Conservation (phyloP, 495 filamentous ascomycete genomes). For the Neurospora sp. region DNA sequence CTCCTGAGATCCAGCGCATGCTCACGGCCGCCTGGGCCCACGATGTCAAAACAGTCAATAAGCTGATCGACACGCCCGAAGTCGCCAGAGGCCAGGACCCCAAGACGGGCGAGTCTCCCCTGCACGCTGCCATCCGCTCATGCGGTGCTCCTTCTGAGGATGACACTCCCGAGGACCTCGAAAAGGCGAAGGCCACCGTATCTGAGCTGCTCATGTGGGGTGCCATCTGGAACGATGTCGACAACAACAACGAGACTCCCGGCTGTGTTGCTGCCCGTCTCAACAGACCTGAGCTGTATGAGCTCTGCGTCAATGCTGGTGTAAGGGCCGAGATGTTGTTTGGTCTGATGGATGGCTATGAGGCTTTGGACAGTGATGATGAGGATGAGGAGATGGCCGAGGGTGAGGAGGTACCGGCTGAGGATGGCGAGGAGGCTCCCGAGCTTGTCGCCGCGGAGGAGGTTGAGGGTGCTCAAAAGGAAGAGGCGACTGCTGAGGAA, state of each 20-base stretch:
- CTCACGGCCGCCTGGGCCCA: constrained; percentile 79
- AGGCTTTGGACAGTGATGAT: constrained; percentile 52
- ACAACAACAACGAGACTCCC: constrained; percentile 76
- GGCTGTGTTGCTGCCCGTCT: constrained; percentile 75
- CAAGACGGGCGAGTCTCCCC: constrained; percentile 73
- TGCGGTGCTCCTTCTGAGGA: constrained; percentile 46
- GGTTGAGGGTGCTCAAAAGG: constrained; percentile 4
- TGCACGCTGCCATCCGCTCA: constrained; percentile 83
- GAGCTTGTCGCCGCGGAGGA: constrained; percentile 17
- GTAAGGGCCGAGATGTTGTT: constrained; percentile 84
- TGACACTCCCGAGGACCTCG: constrained; percentile 34
- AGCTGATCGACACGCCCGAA: constrained; percentile 53
- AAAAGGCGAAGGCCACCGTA: constrained; percentile 54
- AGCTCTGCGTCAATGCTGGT: constrained; percentile 80
- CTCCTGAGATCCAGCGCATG: constrained; percentile 40
- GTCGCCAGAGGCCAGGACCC: constrained; percentile 71
- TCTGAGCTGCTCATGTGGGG: constrained; percentile 72
- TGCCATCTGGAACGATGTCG: constrained; percentile 95
- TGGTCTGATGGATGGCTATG: constrained; percentile 65
- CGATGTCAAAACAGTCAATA: constrained; percentile 61
- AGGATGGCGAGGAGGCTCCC: constrained; percentile 31
- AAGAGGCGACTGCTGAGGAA: constrained; percentile 9
- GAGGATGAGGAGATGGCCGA: constrained; percentile 47
- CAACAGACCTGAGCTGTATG: constrained; percentile 63
- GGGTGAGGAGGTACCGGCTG: constrained; percentile 26